Percentiles rank a stretch among this genome's conserved stretches.
Conservation (phyloP, 306 rosid species). For the Dalbergia oliveri region DNA sequence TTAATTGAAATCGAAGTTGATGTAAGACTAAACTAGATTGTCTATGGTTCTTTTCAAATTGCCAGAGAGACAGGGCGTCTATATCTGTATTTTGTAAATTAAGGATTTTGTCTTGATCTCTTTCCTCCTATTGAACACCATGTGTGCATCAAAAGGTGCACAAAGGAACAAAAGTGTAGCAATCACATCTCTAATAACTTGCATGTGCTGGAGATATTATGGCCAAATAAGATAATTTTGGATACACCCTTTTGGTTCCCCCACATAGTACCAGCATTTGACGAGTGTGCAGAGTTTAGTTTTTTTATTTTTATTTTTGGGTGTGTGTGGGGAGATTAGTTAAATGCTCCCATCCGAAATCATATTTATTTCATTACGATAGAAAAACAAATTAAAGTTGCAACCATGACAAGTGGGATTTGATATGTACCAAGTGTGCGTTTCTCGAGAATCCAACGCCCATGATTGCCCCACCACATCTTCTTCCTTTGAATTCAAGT, state of each 20-base stretch:
- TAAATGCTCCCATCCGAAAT: constrained; percentile 43
- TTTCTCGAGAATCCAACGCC: constrained; percentile 51
- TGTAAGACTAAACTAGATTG: neutral
- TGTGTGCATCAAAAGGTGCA: constrained; percentile 34
- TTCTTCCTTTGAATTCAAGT: constrained; percentile 55
- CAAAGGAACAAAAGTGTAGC: constrained; percentile 46
- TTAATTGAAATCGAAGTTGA: neutral
- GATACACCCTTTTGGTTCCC: constrained; percentile 28
- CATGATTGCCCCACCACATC: constrained; percentile 46
- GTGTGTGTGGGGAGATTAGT: constrained; percentile 48
- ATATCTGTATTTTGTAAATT: neutral
- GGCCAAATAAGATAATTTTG: constrained; percentile 28
- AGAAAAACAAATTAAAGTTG: constrained; percentile 34
- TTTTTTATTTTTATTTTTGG: no score
- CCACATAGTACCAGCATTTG: constrained; percentile 33
- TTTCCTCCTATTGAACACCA: constrained; percentile 1
- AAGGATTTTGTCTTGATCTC: neutral
- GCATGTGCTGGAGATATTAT: constrained; percentile 1
- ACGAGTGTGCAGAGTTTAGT: constrained; percentile 53
- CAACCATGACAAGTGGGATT: constrained; percentile 45
- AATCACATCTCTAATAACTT: constrained; percentile 19
- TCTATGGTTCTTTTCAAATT: neutral
- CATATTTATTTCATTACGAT: constrained; percentile 18
- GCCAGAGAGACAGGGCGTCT: neutral
- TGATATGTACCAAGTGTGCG: constrained; percentile 41